These are phyloP conservation scores for Suillus americanus DNA, from an alignment of 768 basidiomycete species.

Conservation along the genomic window DNA sequence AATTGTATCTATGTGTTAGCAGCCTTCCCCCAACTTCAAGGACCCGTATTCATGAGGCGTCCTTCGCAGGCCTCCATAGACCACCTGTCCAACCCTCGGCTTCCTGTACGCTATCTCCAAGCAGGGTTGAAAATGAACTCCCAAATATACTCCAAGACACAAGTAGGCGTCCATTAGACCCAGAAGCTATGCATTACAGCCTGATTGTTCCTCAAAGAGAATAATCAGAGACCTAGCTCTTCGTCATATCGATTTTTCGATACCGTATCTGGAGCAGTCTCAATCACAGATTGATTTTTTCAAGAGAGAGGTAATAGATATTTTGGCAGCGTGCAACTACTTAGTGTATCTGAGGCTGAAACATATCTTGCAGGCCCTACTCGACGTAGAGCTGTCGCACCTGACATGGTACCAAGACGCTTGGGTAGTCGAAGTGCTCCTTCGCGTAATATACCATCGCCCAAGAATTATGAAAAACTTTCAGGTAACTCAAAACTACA, in stretches of 20 bases:
- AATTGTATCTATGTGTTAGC: background rate
- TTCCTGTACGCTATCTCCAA: background rate
- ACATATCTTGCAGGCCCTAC: background rate
- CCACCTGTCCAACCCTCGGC: background rate
- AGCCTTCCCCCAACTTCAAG: background rate
- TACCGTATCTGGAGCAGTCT: background rate
- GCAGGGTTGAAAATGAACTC: background rate
- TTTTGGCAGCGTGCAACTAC: background rate
- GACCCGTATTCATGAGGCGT: background rate
- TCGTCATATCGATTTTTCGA: constrained; percentile 2
- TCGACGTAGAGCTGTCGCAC: background rate
- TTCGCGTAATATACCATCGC: background rate
- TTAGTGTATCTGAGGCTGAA: background rate
- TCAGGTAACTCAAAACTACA: background rate
- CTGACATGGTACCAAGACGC: background rate
- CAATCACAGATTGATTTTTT: background rate
- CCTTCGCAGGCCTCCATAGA: background rate
- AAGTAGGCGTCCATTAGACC: background rate
- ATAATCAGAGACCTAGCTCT: background rate
- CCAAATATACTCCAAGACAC: background rate
- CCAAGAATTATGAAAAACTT: background rate
- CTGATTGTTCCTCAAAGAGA: background rate
- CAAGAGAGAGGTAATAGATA: background rate
- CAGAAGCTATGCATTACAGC: too few species aligned
- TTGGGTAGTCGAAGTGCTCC: background rate